Conservation (phyloP, 2,329 filamentous ascomycete species). For the Grosmannia serpens region DNA sequence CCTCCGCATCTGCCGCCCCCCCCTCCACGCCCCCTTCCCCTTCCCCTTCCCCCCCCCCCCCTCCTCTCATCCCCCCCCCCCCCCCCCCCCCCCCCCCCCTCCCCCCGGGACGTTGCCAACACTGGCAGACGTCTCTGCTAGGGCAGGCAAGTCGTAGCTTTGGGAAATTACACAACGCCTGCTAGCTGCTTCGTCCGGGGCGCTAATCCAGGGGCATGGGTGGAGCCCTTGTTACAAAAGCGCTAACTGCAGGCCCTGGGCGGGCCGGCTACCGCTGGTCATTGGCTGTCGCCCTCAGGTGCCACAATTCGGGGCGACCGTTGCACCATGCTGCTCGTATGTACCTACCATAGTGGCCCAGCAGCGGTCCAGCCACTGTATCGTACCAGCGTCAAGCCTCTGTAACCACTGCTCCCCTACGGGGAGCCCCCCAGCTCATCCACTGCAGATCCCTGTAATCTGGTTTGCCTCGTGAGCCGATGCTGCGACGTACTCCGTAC, state of each 20-base stretch:
- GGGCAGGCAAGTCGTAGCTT: conserved; percentile 1
- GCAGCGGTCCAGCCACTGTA: neutral
- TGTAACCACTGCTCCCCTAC: neutral
- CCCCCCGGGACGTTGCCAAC: too few relatives aligned
- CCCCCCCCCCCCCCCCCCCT: neutral
- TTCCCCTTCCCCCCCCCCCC: neutral
- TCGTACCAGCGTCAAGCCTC: neutral
- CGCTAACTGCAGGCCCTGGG: neutral
- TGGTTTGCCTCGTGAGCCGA: too few relatives aligned
- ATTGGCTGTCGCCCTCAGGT: neutral
- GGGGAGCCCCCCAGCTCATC: neutral
- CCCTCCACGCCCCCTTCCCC: too few relatives aligned
- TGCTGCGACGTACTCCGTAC: too few relatives aligned
- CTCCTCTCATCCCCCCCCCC: conserved; percentile 7
- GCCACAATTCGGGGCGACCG: neutral
- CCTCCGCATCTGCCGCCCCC: conserved; percentile 6
- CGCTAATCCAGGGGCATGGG: conserved; percentile 13
- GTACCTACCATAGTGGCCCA: too few relatives aligned
- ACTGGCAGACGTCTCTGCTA: neutral
- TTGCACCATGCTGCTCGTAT: neutral
- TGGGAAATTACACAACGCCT: conserved; percentile 14
- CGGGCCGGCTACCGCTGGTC: neutral
- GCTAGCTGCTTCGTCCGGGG: conserved; percentile 1
- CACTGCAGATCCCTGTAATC: neutral
- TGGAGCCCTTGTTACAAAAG: neutral